phyloP scores from a whole-genome alignment of 2,329 filamentous ascomycete species.

The Penicillium psychrosexuale region DNA sequence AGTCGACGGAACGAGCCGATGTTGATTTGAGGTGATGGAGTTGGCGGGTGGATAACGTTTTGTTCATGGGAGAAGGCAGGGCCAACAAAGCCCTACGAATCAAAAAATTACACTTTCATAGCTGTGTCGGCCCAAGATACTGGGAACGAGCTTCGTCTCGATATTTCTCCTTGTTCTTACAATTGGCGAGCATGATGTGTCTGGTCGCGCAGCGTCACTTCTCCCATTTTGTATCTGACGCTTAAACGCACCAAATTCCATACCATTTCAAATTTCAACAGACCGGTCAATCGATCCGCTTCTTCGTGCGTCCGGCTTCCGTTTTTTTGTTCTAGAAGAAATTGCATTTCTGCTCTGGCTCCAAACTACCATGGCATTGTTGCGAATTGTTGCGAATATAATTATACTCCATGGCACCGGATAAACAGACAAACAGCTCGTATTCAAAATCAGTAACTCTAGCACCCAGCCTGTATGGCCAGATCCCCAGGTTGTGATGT shows the following conservation, averaged over 20 bases:
- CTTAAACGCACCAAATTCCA: constrained; percentile 37
- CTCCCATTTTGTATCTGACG: constrained; percentile 36
- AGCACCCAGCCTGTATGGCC: background rate
- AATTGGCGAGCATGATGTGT: constrained; percentile 27
- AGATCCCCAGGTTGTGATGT: constrained; percentile 5
- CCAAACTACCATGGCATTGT: constrained; percentile 22
- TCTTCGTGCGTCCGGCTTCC: constrained; percentile 12
- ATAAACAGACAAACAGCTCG: background rate
- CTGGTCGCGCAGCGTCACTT: constrained; percentile 31
- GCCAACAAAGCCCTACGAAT: constrained; percentile 39
- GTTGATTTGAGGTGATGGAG: constrained; percentile 38
- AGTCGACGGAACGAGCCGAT: constrained; percentile 39
- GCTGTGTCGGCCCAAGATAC: constrained; percentile 27
- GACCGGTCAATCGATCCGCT: constrained; percentile 19
- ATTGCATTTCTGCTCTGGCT: constrained; percentile 26
- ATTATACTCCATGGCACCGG: background rate
- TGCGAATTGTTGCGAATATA: background rate
- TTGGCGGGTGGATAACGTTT: constrained; percentile 40
- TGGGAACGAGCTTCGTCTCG: constrained; percentile 21
- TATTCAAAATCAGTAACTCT: background rate
- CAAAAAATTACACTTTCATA: constrained; percentile 32
- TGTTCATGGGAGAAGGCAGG: constrained; percentile 40
- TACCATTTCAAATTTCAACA: constrained; percentile 29
- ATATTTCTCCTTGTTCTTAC: constrained; percentile 19
- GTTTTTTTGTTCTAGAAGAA: constrained; percentile 18